phyloP scores from a whole-genome alignment of 768 basidiomycete genomes.

The Gautieria morchelliformis region DNA sequence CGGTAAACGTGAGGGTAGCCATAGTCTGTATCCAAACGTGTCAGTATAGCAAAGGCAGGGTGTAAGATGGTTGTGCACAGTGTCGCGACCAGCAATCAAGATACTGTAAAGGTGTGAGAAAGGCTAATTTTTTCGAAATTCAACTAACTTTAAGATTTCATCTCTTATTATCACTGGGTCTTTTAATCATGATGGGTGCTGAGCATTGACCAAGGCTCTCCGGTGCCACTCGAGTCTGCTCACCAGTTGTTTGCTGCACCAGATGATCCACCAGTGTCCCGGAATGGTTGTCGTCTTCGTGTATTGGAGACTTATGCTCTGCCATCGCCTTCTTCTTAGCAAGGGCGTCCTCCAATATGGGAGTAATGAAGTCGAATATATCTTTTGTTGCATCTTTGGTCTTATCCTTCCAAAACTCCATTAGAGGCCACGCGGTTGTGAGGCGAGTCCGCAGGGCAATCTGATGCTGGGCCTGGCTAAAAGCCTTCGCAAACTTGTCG shows the following conservation, averaged over 20 bases:
- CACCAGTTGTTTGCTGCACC: constrained; percentile 30
- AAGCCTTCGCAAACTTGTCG: constrained; percentile 24
- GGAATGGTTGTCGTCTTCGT: constrained; percentile 19
- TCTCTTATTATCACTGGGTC: constrained; percentile 11
- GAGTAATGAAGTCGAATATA: constrained; percentile 30
- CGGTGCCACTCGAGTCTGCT: neutral
- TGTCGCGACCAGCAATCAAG: constrained; percentile 17
- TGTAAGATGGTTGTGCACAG: constrained; percentile 10
- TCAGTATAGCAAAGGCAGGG: constrained; percentile 3
- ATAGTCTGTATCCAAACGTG: constrained; percentile 16
- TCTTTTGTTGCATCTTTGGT: constrained; percentile 27
- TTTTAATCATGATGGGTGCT: neutral
- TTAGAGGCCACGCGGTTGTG: constrained; percentile 31
- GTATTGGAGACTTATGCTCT: neutral
- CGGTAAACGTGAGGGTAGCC: constrained; percentile 24
- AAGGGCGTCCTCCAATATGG: constrained; percentile 31
- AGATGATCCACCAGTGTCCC: constrained; percentile 34
- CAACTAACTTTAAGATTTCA: constrained; percentile 11
- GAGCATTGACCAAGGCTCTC: neutral
- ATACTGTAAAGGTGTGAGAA: constrained; percentile 7
- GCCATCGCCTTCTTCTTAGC: neutral
- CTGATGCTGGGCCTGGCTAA: constrained; percentile 22
- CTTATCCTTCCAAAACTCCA: constrained; percentile 28
- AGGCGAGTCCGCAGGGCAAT: constrained; percentile 20
- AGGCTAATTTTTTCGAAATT: neutral